phyloP scores from a whole-genome alignment of 805 yeast species.

The Grigorovia jiainica region DNA sequence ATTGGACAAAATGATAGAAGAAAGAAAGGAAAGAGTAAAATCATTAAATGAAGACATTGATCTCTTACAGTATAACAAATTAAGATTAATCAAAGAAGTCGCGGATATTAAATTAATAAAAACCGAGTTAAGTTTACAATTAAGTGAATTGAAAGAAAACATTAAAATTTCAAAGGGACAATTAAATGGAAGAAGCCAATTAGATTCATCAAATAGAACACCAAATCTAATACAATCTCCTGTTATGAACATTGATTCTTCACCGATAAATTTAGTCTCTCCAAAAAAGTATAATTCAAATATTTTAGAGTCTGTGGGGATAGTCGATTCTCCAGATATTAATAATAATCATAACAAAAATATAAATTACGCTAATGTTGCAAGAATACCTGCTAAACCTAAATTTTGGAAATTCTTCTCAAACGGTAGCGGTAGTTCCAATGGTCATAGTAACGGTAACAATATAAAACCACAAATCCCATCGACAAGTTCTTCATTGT shows the following conservation, averaged over 20 bases:
- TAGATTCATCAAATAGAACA: neutral
- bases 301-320: neutral
- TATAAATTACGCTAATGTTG: conserved; percentile 17
- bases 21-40: neutral
- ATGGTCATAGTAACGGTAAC: neutral
- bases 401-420: conserved; percentile 29
- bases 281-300: neutral
- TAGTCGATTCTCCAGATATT: conserved; percentile 2
- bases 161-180: neutral
- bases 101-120: conserved; percentile 5
- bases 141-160: conserved; percentile 4
- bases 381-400: conserved; percentile 21
- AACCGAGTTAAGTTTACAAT: conserved; percentile 2
- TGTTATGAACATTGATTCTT: neutral
- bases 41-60: conserved; percentile 4
- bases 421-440: neutral
- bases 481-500: neutral
- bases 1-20: neutral
- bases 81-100: conserved; percentile 1
- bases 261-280: neutral
- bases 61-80: conserved; percentile 3
- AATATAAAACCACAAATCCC: neutral
- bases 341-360: conserved; percentile 10
- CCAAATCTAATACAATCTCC: neutral
- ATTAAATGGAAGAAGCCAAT: neutral